phyloP scores from a whole-genome alignment of 2,329 filamentous ascomycete genomes.

The Cercospora canescens region DNA sequence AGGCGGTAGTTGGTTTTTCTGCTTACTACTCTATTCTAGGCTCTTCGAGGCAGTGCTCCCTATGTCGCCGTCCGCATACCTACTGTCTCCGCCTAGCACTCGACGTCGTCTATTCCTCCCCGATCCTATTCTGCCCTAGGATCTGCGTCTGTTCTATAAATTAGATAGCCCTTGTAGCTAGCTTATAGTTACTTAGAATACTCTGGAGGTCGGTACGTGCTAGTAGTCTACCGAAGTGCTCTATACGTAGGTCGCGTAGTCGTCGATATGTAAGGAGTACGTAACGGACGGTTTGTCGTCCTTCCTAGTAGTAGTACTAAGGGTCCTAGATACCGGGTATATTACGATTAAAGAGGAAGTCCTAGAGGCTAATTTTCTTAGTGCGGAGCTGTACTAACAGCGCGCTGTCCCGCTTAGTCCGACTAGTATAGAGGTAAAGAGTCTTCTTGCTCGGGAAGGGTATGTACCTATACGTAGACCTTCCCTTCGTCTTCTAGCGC shows the following conservation, averaged over 20 bases:
- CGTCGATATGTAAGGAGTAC: constrained; percentile 17
- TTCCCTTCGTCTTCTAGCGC: neutral
- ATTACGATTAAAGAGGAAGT: constrained; percentile 14
- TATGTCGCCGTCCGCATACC: constrained; percentile 17
- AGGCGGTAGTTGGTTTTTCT: constrained; percentile 12
- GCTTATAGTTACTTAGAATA: constrained; percentile 19
- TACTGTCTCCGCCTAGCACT: constrained; percentile 15
- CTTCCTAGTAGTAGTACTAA: constrained; percentile 13
- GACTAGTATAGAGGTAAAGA: neutral
- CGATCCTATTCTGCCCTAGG: constrained; percentile 19
- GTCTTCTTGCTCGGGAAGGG: neutral
- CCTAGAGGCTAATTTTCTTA: constrained; percentile 17
- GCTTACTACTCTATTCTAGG: constrained; percentile 11
- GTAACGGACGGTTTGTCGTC: constrained; percentile 18
- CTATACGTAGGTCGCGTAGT: constrained; percentile 14
- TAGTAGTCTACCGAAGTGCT: constrained; percentile 3
- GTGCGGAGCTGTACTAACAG: constrained; percentile 17
- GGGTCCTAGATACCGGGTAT: constrained; percentile 10
- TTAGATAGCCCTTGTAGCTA: constrained; percentile 19
- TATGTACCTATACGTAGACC: neutral
- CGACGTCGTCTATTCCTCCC: constrained; percentile 17
- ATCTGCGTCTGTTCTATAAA: constrained; percentile 20
- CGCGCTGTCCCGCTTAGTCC: constrained; percentile 7
- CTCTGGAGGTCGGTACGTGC: constrained; percentile 11
- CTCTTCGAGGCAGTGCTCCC: constrained; percentile 14